Percentiles rank a stretch among this genome's conserved stretches.
Conservation (phyloP, 2,329 filamentous ascomycete species). For the Nemania diffusa region DNA sequence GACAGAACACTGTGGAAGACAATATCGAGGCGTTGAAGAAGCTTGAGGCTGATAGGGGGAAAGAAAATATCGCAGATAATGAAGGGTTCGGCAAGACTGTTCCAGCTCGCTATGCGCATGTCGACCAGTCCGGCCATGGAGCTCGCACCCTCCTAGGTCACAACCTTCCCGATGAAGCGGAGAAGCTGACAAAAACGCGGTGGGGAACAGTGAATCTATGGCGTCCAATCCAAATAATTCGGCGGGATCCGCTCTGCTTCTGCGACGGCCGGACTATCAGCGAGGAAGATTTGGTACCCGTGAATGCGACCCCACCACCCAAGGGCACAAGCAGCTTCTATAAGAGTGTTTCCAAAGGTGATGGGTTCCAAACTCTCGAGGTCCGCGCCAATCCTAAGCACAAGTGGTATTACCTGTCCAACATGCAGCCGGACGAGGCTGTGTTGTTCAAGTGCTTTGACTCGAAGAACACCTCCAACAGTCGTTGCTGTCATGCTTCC, state of each 20-base stretch:
- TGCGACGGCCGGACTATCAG: slow-evolving; percentile 27
- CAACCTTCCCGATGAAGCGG: slow-evolving; percentile 28
- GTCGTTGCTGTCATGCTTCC: slow-evolving; percentile 34
- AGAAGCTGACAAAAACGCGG: slow-evolving; percentile 24
- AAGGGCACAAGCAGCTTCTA: slow-evolving; percentile 25
- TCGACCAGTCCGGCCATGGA: slow-evolving; percentile 31
- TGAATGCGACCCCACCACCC: slow-evolving; percentile 19
- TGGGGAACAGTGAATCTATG: slow-evolving; percentile 36
- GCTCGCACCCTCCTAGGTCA: slow-evolving; percentile 23
- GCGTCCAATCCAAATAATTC: slow-evolving; percentile 27
- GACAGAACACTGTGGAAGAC: slow-evolving; percentile 24
- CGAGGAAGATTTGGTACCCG: slow-evolving; percentile 31
- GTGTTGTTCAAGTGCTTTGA: slow-evolving; percentile 33
- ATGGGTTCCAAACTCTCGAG: slow-evolving; percentile 32
- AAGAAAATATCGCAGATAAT: slow-evolving; percentile 23
- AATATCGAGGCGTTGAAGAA: slow-evolving; percentile 25
- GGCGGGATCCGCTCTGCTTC: slow-evolving; percentile 30
- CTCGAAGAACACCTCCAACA: slow-evolving; percentile 25
- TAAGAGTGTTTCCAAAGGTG: slow-evolving; percentile 22
- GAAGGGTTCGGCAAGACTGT: slow-evolving; percentile 24
- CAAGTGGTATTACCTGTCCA: slow-evolving; percentile 33
- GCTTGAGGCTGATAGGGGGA: slow-evolving; percentile 20
- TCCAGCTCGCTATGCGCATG: slow-evolving; percentile 30
- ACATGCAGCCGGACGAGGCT: slow-evolving; percentile 31
- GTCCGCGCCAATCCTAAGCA: slow-evolving; percentile 27